Evolutionary conservation across 176 grass and related monocot species (phyloP).

Genomic region (Triticum timopheevii): DNA sequence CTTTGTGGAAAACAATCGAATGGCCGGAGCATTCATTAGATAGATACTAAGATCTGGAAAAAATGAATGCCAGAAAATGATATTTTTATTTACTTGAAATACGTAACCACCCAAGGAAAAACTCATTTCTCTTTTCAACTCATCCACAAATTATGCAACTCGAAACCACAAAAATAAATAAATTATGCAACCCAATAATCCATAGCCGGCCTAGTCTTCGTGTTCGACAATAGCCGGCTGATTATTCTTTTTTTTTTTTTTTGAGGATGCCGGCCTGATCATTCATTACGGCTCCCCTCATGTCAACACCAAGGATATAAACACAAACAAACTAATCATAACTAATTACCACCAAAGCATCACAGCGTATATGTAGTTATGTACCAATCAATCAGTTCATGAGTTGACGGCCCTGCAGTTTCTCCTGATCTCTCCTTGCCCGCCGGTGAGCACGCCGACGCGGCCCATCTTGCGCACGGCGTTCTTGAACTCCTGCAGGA

Average conservation of each 20-base stretch:
- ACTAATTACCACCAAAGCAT: background rate
- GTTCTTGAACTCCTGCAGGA: constrained; percentile 47
- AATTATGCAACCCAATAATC: background rate
- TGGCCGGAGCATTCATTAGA: too few relatives aligned
- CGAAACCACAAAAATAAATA: background rate
- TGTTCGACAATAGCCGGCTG: background rate
- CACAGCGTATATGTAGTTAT: background rate
- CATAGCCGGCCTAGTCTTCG: background rate
- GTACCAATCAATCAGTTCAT: background rate
- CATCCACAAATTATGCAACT: background rate
- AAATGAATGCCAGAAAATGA: background rate
- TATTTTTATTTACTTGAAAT: background rate
- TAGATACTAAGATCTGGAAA: too few relatives aligned
- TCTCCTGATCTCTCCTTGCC: constrained; percentile 34
- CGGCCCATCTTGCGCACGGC: constrained; percentile 58
- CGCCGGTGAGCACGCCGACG: constrained; percentile 41
- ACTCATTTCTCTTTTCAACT: background rate
- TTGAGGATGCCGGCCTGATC: background rate
- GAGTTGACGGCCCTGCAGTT: constrained; percentile 39
- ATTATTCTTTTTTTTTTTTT: background rate
- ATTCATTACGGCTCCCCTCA: background rate
- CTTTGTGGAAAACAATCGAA: too few relatives aligned
- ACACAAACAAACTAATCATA: background rate
- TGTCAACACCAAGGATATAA: background rate
- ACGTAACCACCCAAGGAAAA: background rate